A percentile compares a stretch with the other conserved stretches of the same genome.
Evolutionary conservation across 106 monocot species (phyloP).

Genomic region (Dioscorea alata): DNA sequence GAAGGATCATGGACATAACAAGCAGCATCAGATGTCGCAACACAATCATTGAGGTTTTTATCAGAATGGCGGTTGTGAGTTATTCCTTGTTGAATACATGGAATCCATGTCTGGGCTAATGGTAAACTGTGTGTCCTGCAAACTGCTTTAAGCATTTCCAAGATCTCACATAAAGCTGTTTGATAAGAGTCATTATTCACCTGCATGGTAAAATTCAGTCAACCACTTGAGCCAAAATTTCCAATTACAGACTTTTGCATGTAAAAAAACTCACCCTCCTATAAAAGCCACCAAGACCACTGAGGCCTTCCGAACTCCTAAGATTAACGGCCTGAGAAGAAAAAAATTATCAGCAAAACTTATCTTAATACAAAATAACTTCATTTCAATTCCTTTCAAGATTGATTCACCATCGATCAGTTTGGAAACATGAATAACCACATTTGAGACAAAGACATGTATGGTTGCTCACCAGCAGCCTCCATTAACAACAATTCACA

Average conservation of each 20-base stretch:
- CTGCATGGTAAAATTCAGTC: constrained; percentile 18
- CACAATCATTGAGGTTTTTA: constrained; percentile 50
- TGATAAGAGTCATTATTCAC: constrained; percentile 37
- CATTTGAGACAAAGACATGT: too few species aligned
- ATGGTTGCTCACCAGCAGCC: background rate
- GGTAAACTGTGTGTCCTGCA: constrained; percentile 56
- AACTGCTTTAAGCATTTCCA: constrained; percentile 37
- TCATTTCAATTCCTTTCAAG: background rate
- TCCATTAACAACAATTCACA: background rate
- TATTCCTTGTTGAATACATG: constrained; percentile 61
- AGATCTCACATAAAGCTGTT: constrained; percentile 57
- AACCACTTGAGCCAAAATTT: background rate
- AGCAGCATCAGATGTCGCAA: constrained; percentile 66
- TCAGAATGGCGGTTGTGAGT: constrained; percentile 48
- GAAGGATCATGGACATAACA: constrained; percentile 48
- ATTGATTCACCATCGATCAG: background rate
- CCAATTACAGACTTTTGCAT: background rate
- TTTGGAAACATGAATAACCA: too few species aligned
- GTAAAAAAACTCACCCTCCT: constrained; percentile 30
- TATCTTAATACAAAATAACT: too few species aligned
- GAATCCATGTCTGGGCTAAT: constrained; percentile 84
- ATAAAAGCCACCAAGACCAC: constrained; percentile 9
- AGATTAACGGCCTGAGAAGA: constrained; percentile 81
- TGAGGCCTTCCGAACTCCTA: constrained; percentile 33
- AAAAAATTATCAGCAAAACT: background rate